Base-by-base conservation (phyloP, 495 filamentous ascomycete genomes). In the Penicillium bovifimosum region DNA sequence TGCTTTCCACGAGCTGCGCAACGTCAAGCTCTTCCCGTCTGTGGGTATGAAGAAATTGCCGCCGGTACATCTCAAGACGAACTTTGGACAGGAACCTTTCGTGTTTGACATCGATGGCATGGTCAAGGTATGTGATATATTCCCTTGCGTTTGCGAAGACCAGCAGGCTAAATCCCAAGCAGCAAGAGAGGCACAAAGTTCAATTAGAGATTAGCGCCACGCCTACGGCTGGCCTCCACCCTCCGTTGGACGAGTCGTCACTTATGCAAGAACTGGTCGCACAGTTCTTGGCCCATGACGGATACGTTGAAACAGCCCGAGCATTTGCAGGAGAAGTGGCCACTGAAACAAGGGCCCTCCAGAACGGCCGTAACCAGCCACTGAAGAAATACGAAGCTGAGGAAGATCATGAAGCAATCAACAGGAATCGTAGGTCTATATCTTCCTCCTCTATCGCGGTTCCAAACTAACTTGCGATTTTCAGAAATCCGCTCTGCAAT, bases 221-320 rank as follows among this genome's bases (percentile, higher is more conserved):
- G 3, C 76, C 69, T 40, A 72, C 75, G 5, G 68, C 79, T 42
- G 71, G 71, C 24, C 75, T 93, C 8, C 84, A 83, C 45, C 85
- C 86, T 5, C 78, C 77, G 3, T 63, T 91, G 43, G 81, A 83
- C 48, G 90, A 96, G 67, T 81, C 83, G 1, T 72, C 86, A 24
- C 76, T 98, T 28, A 80, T 96, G 34, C 93, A 96, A 65, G 80
- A 86, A 56, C 67, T 92, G 53, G 85, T 95, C 14, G 79, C 90
- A 9, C 91, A 96, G 67, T 96, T 91, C 59, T 76, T 99, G 6
- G 87, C 89, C 33, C 93, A 96, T 61, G 95, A 97, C 64, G 95
- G 93, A 49, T 97, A 96, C 56, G 84, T 96, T n/a, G 92, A 96
- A 52, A 95, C 93, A 6, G 90, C 91, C 13, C 81, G 83, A 54